Percentiles rank a stretch among this genome's conserved stretches.
These are phyloP conservation scores for Plantago lanceolata DNA, from an alignment of 305 asterid species.

Conservation along the genomic window DNA sequence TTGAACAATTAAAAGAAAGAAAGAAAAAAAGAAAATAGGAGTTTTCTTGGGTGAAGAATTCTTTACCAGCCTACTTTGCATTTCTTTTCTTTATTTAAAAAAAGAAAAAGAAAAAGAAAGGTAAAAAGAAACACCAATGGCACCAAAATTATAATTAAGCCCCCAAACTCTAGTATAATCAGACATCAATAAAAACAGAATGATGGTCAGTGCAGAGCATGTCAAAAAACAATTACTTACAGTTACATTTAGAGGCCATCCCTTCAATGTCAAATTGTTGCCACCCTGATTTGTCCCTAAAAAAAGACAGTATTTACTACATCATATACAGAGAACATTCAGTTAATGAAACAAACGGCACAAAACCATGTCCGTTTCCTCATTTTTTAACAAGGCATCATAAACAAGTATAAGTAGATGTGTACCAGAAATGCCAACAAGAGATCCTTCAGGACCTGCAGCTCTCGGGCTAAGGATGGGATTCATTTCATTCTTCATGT, in stretches of 20 bases:
- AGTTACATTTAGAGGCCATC: conserved; percentile 89
- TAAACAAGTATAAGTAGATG: conserved; percentile 6
- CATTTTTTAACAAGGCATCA: neutral
- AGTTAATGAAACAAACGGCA: neutral
- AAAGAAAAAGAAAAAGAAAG: too few relatives aligned
- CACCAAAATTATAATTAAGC: too few relatives aligned
- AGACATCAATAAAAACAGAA: too few relatives aligned
- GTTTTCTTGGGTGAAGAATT: too few relatives aligned
- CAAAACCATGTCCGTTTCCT: conserved; percentile 10
- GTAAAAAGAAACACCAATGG: too few relatives aligned
- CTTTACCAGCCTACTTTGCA: too few relatives aligned
- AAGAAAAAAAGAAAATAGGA: too few relatives aligned
- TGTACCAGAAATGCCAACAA: conserved; percentile 85
- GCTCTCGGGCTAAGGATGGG: conserved; percentile 72
- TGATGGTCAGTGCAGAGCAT: too few relatives aligned
- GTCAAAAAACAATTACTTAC: neutral
- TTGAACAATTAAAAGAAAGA: neutral
- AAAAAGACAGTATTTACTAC: conserved; percentile 26
- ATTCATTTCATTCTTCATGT: conserved; percentile 83
- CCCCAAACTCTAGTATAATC: too few relatives aligned
- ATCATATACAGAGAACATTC: conserved; percentile 1
- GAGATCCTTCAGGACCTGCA: conserved; percentile 81
- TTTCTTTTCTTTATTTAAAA: too few relatives aligned
- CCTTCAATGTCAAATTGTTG: conserved; percentile 87
- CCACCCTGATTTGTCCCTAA: conserved; percentile 91